Evolutionary conservation across 148 eudicot genomes (phyloP), one percentile per base, ranked within the genome.

Genomic region (Diospyros lotus): DNA sequence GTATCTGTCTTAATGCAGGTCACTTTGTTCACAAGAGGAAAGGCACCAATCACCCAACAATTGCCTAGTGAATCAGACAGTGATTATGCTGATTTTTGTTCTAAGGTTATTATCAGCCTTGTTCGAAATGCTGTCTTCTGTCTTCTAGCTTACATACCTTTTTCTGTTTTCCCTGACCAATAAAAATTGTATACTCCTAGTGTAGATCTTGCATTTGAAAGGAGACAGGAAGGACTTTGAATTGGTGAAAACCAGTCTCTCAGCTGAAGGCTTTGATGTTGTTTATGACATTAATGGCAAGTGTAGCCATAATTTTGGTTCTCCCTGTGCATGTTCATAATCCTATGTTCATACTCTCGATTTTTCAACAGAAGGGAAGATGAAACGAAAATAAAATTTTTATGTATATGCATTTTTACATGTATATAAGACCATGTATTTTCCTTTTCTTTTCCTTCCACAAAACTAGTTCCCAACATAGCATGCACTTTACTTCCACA

Each of bases 11-110:
- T 77, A 42, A 18, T 77, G 68, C 81, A 94, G 98, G 97, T 94
- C 50, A 92, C 97, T 67, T 83, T 94, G n/a, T 94, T 92, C 77
- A 94, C 98, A 9, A 87, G 98, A 84, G 98, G 98, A 66, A 94
- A 94, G 73, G 96, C 97, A 17, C 97, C 98, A 7, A 89, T 94
- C 64, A 78, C 96, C 28, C 96, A 90, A 50, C 93, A 84, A 66
- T 84, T 94, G 83, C 97, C 98, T 60, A 92, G 91, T 64, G 98
- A 94, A 92, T 83, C 93, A 44, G 93, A 94, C 28, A 75, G 82
- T 18, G 97, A 92, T 55, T 94, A 71, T 78, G 73, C 90, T 74
- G 93, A 85, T 79, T 94, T 89, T 76, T 78, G 86, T 45, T 92
- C 98, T 74, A 90, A 94, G 96, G 98, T 91, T 64, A 64, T 52